Evolutionary conservation across 208 protist species (phyloP), one percentile per base, ranked within the genome.

Genomic region (Leishmania turanica): DNA sequence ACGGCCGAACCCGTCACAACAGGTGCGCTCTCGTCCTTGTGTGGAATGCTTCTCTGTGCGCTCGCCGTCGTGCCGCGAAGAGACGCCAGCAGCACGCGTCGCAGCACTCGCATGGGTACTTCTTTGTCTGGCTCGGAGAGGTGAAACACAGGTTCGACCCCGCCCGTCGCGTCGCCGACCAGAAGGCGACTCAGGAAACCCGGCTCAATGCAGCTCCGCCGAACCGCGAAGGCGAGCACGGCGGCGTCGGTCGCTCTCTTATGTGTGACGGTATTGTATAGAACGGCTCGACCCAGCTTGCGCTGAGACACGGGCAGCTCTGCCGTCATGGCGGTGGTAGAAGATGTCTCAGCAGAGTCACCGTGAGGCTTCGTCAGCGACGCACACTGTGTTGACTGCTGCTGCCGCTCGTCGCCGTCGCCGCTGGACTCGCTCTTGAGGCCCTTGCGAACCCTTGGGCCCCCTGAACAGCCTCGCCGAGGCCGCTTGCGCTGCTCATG

Each of bases 251-350:
- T 96, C 31, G 94, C 92, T 37, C 76, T 73, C 45, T 78, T 76
- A 13, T 75, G 81, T 24, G 92, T 96, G 9, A 82, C 80, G 3
- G 80, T 73, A 80, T 97, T 96, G 80, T 92, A 95, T 70, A 97
- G 78, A 40, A 93, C 87, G 11, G 83, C 54, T 42, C 82, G 64
- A 47, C 40, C 74, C 40, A 37, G 19, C 40, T 73, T 73, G 11
- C 42, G 69, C 21, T 53, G 69, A 37, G 69, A 34, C 1, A 37
- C 45, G 5, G 27, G 69, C 42, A 34, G 21, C 42, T 34, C 69
- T 9, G 45, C 69, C 7, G 45, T 51, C 21, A 7, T 73, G 45
- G 45, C 13, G 51, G 31, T 27, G 31, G 49, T 15, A 1, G 72
- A 54, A 62, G 31, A 37, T 42, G 47, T 42, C 13, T 15, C 11